These are phyloP conservation scores for Diaporthe citrichinensis DNA, from an alignment of 2,329 filamentous ascomycete genomes.

Conservation along the genomic window DNA sequence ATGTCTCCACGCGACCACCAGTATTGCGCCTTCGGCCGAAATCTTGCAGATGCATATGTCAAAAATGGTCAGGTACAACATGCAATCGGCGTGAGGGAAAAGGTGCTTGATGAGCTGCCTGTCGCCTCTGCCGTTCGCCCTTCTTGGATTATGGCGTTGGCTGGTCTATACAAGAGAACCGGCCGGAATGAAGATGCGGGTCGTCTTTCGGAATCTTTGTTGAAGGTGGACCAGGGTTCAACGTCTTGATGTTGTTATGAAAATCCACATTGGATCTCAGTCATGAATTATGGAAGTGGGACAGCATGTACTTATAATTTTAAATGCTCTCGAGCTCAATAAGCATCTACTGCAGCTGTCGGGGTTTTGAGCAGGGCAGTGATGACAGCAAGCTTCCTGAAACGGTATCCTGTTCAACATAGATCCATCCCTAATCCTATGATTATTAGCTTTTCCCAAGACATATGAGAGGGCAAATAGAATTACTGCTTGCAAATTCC, in stretches of 20 bases:
- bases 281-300: background rate
- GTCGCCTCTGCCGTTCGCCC: background rate
- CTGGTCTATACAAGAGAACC: background rate
- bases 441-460: too few relatives aligned
- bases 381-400: too few relatives aligned
- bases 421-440: too few relatives aligned
- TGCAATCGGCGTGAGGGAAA: slow-evolving; percentile 5
- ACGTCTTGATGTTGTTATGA: background rate
- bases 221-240: background rate
- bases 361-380: too few relatives aligned
- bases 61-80: background rate
- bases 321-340: background rate
- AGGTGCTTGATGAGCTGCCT: slow-evolving; percentile 7
- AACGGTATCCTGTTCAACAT: too few relatives aligned
- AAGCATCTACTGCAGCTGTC: too few relatives aligned
- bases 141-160: background rate
- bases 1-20: slow-evolving; percentile 21
- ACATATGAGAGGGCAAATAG: too few relatives aligned
- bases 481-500: too few relatives aligned
- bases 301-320: background rate
- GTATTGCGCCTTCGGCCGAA: slow-evolving; percentile 7
- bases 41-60: slow-evolving; percentile 12
- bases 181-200: background rate
- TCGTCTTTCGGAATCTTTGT: background rate
- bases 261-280: background rate